phyloP scores from a whole-genome alignment of 768 basidiomycete genomes.

The Cystofilobasidium bisporidii region DNA sequence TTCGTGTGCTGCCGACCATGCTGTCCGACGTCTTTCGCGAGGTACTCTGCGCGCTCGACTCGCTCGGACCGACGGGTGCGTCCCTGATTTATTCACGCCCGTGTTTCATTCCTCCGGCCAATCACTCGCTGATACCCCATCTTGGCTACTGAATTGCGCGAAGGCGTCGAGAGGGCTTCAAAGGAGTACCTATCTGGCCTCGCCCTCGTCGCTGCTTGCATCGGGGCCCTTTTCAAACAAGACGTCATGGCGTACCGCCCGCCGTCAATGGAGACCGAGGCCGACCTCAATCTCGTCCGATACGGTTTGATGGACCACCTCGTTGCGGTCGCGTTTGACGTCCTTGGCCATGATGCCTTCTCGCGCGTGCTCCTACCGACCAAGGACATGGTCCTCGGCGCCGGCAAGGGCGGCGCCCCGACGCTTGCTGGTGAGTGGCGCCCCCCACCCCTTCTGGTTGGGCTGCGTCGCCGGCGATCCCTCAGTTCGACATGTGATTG shows the following conservation, averaged over 20 bases:
- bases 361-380: background rate
- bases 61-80: slow-evolving; percentile 16
- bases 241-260: slow-evolving; percentile 10
- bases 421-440: slow-evolving; percentile 13
- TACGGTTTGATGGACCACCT: slow-evolving; percentile 22
- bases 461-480: background rate
- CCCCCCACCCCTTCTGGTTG: background rate
- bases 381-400: slow-evolving; percentile 16
- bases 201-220: background rate
- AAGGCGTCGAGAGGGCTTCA: background rate
- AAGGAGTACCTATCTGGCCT: slow-evolving; percentile 11
- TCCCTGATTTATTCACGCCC: too few species aligned
- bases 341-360: slow-evolving; percentile 12
- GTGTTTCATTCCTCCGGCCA: too few species aligned
- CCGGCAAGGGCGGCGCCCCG: slow-evolving; percentile 12
- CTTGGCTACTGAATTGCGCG: background rate
- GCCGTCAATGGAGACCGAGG: slow-evolving; percentile 5
- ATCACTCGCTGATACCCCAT: too few species aligned
- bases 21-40: background rate
- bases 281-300: slow-evolving; percentile 7
- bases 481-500: background rate
- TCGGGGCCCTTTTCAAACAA: slow-evolving; percentile 5
- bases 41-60: slow-evolving; percentile 3
- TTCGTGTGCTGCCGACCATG: background rate
- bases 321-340: background rate